Percentiles rank a stretch among this genome's conserved stretches.
These are phyloP conservation scores for Pterulicium gracile DNA, from an alignment of 1,284 basidiomycete genomes.

Conservation along the genomic window DNA sequence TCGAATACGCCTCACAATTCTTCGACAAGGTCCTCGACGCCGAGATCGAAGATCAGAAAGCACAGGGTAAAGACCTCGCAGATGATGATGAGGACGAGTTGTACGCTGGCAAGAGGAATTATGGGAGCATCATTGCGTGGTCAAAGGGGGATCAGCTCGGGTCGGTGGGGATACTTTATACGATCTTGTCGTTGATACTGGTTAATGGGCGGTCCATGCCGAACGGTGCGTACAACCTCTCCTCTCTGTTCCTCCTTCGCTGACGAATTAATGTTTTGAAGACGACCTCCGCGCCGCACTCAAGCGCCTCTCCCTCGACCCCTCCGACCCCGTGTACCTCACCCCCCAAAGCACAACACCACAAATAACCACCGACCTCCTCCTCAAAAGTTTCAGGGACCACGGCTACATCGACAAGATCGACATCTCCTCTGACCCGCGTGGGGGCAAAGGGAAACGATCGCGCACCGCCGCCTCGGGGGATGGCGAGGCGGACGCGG, in stretches of 20 bases:
- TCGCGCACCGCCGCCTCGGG: constrained; percentile 38
- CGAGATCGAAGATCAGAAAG: constrained; percentile 35
- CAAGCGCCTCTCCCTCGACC: constrained; percentile 47
- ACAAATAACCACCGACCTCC: constrained; percentile 40
- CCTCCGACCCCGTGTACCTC: constrained; percentile 30
- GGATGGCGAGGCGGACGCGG: constrained; percentile 37
- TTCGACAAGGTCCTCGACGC: constrained; percentile 46
- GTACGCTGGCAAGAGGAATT: constrained; percentile 27
- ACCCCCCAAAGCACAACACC: constrained; percentile 38
- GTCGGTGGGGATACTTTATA: constrained; percentile 52
- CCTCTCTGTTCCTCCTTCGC: constrained; percentile 1
- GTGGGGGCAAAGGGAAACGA: constrained; percentile 35
- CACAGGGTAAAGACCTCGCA: constrained; percentile 25
- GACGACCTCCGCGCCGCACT: constrained; percentile 52
- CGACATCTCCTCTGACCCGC: constrained; percentile 31
- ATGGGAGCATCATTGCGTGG: constrained; percentile 65
- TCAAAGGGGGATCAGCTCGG: constrained; percentile 51
- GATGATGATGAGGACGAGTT: constrained; percentile 21
- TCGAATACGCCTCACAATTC: constrained; percentile 43
- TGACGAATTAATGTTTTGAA: constrained; percentile 10
- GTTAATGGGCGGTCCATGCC: constrained; percentile 55
- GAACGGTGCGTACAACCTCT: constrained; percentile 39
- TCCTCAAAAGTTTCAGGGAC: constrained; percentile 43
- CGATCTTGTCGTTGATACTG: constrained; percentile 61
- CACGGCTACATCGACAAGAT: constrained; percentile 61